Conservation (phyloP, 108 stramenopile genomes). For the Bacterosira constricta region DNA sequence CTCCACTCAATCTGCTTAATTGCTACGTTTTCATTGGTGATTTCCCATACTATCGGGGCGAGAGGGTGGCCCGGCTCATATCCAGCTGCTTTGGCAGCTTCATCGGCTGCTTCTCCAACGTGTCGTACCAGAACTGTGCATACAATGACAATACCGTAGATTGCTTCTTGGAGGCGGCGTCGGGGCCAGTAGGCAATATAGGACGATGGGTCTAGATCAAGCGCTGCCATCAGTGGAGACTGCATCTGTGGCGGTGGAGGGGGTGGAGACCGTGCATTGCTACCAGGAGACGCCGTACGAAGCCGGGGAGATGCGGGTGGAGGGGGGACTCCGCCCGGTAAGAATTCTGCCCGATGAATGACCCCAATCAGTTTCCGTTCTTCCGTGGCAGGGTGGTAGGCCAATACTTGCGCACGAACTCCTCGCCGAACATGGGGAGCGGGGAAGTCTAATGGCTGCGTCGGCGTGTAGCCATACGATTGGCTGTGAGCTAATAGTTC, state of each 20-base stretch:
- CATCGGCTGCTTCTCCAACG: conserved; percentile 73
- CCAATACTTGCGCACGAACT: conserved; percentile 77
- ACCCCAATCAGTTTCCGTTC: conserved; percentile 66
- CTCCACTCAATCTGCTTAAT: conserved; percentile 93
- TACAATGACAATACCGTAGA: conserved; percentile 84
- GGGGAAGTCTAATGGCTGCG: conserved; percentile 85
- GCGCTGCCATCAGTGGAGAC: not conserved
- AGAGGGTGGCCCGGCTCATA: conserved; percentile 72
- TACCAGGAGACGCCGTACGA: conserved; percentile 9
- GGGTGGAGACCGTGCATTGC: not conserved
- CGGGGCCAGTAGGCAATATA: conserved; percentile 82
- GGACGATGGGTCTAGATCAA: conserved; percentile 13
- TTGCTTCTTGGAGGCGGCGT: conserved; percentile 82
- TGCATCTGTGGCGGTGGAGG: conserved; percentile 33
- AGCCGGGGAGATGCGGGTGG: conserved; percentile 13
- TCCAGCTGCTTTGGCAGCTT: conserved; percentile 81
- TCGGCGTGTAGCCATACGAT: conserved; percentile 25
- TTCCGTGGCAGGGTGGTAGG: conserved; percentile 70
- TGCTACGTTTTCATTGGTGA: conserved; percentile 68
- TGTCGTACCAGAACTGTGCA: conserved; percentile 78
- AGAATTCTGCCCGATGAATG: conserved; percentile 69
- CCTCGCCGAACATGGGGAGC: conserved; percentile 70
- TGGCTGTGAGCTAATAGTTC: conserved; percentile 28
- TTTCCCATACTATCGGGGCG: conserved; percentile 90
- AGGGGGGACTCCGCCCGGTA: conserved; percentile 20